Evolutionary conservation across 805 yeast species (phyloP), one percentile per base, ranked within the genome.

Genomic region (Nakazawaea siamensis): DNA sequence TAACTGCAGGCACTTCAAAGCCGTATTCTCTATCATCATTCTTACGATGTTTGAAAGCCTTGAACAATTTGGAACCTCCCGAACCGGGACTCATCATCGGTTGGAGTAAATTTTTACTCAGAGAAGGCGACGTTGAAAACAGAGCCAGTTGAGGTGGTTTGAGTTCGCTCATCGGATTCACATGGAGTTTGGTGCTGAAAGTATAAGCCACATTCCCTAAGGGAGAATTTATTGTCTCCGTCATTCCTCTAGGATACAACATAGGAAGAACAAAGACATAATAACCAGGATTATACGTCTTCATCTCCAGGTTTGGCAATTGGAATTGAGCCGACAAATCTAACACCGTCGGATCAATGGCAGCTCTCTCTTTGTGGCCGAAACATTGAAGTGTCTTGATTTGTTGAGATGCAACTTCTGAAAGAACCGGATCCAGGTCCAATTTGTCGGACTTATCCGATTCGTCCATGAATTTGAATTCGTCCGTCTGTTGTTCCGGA

Each of bases 261-360:
- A 76, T 58, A 0, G 92, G 90, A 5, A 81, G 51, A 14, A 78
- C 51, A 47, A 79, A 82, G 2, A 81, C 68, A 48, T 82, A 82
- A 44, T 77, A 70, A 16, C 94, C 94, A 1, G 88, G 73, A 42
- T 68, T 68, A 42, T 57, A 61, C 12, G 48, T 43, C 16, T 43
- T 41, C 5, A 31, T 26, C 9, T 27, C 11, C 4, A 4, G 3
- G 13, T 8, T 12, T 2, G 14, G 26, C n/a, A 29, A 23, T 18
- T 20, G 24, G 26, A 24, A 25, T 13, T 28, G 16, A 11, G 16
- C 17, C 15, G 26, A 29, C 28, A 34, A n/a, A 14, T 31, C 31
- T 15, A 31, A 21, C 4, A 19, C n/a, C 11, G 13, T 15, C 14
- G 7, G 7, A 24, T 35, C 39, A 16, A 35, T 17, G 16, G 11